Percentiles rank a stretch among this genome's conserved stretches.
Conservation (phyloP, 2,329 filamentous ascomycete species). For the Myrmaecium sp. region DNA sequence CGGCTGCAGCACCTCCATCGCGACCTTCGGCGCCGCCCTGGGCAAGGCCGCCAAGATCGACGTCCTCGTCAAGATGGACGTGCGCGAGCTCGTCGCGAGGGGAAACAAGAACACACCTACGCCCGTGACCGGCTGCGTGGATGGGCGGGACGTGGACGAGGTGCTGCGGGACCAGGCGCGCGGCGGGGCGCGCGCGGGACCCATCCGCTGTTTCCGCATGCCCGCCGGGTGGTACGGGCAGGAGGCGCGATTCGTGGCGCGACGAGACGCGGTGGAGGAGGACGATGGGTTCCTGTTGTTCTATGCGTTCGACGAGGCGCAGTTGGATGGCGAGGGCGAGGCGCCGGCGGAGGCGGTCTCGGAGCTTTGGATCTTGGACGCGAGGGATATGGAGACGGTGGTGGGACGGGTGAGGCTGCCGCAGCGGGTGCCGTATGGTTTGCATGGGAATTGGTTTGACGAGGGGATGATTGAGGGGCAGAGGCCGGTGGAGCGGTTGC, state of each 20-base stretch:
- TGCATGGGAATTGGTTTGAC: conserved; percentile 47
- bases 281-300: conserved; percentile 52
- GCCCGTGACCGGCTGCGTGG: conserved; percentile 43
- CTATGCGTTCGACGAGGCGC: conserved; percentile 53
- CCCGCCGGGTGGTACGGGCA: conserved; percentile 47
- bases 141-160: conserved; percentile 36
- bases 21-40: conserved; percentile 41
- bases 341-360: conserved; percentile 27
- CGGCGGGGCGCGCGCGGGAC: conserved; percentile 15
- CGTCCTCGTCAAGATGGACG: conserved; percentile 45
- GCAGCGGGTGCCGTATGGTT: conserved; percentile 51
- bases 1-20: conserved; percentile 44
- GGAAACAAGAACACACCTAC: conserved; percentile 31
- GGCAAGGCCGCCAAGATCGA: conserved; percentile 52
- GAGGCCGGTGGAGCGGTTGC: conserved; percentile 18
- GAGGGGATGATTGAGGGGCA: conserved; percentile 36
- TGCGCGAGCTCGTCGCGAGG: conserved; percentile 32
- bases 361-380: conserved; percentile 54
- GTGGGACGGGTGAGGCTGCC: conserved; percentile 42
- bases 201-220: conserved; percentile 45
- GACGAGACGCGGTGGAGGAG: conserved; percentile 27
- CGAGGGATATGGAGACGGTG: conserved; percentile 42
- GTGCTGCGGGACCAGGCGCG: conserved; percentile 28
- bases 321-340: conserved; percentile 36
- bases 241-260: conserved; percentile 48